phyloP scores from a whole-genome alignment of 257 asterid genomes.

The Osmanthus fragrans region DNA sequence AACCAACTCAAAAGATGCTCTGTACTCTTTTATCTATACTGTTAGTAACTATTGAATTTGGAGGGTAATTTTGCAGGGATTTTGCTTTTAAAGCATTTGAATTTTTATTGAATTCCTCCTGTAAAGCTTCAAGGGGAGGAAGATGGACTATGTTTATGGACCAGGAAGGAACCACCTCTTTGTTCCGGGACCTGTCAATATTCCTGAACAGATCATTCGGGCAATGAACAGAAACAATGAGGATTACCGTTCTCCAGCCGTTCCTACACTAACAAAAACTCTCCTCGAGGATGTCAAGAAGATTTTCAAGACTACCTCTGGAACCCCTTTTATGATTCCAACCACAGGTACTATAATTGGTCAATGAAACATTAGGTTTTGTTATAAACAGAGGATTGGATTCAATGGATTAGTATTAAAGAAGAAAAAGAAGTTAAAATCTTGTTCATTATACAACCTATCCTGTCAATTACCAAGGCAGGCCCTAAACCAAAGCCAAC shows the following conservation, averaged over 20 bases:
- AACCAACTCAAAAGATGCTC: neutral
- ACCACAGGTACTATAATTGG: constrained; percentile 69
- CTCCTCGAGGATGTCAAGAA: constrained; percentile 92
- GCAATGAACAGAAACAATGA: constrained; percentile 98
- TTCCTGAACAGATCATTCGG: constrained; percentile 94
- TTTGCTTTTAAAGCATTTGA: neutral
- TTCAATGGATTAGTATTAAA: neutral
- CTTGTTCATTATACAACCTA: too few species aligned
- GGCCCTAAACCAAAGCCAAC: too few species aligned
- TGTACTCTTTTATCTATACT: neutral
- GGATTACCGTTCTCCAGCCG: constrained; percentile 94
- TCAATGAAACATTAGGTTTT: neutral
- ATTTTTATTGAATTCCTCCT: neutral
- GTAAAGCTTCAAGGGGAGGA: constrained; percentile 25
- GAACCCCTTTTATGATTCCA: constrained; percentile 90
- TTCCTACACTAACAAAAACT: constrained; percentile 81
- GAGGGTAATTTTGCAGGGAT: constrained; percentile 14
- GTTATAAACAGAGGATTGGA: neutral
- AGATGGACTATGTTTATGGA: constrained; percentile 87
- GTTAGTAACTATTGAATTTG: neutral
- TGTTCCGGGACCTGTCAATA: constrained; percentile 99
- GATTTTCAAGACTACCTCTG: constrained; percentile 89
- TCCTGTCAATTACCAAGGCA: too few species aligned
- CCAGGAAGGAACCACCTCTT: constrained; percentile 99
- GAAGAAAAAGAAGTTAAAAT: neutral